These are phyloP conservation scores for Penicillium aurantiogriseum DNA, from an alignment of 2,329 filamentous ascomycete species.

Conservation along the genomic window DNA sequence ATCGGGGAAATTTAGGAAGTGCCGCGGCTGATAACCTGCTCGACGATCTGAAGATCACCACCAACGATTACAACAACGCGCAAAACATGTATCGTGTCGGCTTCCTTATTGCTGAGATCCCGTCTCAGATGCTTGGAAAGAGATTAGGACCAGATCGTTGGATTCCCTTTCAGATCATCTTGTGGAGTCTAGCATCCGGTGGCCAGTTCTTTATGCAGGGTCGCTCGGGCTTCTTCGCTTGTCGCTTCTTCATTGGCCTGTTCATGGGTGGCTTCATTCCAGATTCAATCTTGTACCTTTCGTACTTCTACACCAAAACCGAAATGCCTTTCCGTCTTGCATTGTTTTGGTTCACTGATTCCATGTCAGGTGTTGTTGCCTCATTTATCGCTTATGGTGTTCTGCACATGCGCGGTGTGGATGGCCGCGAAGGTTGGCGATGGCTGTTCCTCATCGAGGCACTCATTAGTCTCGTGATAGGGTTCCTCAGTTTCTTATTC, in stretches of 20 bases:
- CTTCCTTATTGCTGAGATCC: constrained; percentile 33
- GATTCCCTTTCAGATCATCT: constrained; percentile 32
- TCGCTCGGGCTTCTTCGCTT: constrained; percentile 42
- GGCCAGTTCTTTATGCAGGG: constrained; percentile 29
- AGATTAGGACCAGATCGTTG: constrained; percentile 29
- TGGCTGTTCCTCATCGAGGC: constrained; percentile 48
- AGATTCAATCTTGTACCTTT: constrained; percentile 38
- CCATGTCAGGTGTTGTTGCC: constrained; percentile 33
- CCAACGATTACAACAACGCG: constrained; percentile 34
- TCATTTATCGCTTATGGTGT: constrained; percentile 38
- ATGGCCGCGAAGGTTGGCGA: constrained; percentile 45
- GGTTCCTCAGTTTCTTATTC: constrained; percentile 44
- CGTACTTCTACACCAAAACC: constrained; percentile 41
- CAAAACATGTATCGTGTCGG: constrained; percentile 31
- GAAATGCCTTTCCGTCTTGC: constrained; percentile 38
- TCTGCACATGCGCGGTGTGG: constrained; percentile 42
- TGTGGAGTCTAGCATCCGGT: constrained; percentile 27
- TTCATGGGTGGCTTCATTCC: constrained; percentile 55
- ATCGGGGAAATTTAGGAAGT: constrained; percentile 28
- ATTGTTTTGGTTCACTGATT: constrained; percentile 40
- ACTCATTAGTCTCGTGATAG: constrained; percentile 44
- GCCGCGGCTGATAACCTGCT: constrained; percentile 30
- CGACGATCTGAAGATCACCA: constrained; percentile 27
- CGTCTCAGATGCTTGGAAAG: constrained; percentile 34
- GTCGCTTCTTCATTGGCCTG: constrained; percentile 48